Conservation (phyloP, 2,329 filamentous ascomycete species). For the Epicoccum nigrum region DNA sequence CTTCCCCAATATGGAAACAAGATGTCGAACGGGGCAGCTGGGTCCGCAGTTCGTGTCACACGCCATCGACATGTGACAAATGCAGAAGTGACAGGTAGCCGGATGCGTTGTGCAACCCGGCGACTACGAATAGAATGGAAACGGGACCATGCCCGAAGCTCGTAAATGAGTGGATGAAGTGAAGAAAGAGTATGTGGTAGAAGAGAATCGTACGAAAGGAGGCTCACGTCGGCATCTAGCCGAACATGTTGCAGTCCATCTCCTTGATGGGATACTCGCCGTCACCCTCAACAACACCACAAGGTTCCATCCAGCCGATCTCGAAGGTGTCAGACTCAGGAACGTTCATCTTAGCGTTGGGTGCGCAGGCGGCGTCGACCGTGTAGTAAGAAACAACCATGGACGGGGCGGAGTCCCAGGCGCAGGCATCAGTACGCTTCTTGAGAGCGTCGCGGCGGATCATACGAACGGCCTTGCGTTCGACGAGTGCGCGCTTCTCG, state of each 20-base stretch:
- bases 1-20: conserved; percentile 8
- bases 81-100: conserved; percentile 15
- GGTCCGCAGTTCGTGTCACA: conserved; percentile 12
- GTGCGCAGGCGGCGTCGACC: conserved; percentile 47
- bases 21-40: conserved; percentile 4
- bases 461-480: conserved; percentile 42
- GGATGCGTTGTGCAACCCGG: conserved; percentile 18
- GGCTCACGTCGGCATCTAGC: conserved; percentile 10
- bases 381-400: conserved; percentile 52
- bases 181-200: conserved; percentile 9
- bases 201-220: conserved; percentile 1
- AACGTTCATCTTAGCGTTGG: conserved; percentile 34
- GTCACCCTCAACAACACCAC: conserved; percentile 50
- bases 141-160: conserved; percentile 6
- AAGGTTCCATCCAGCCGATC: conserved; percentile 49
- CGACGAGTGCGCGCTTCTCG: conserved; percentile 32
- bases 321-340: conserved; percentile 42
- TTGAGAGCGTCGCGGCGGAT: conserved; percentile 37
- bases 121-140: conserved; percentile 14
- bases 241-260: conserved; percentile 42
- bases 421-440: conserved; percentile 40
- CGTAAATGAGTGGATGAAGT: conserved; percentile 10
- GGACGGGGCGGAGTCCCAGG: conserved; percentile 48
- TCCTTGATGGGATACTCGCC: conserved; percentile 52
- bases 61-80: conserved; percentile 6